Percentiles rank a stretch among this genome's conserved stretches.
Conservation (phyloP, 352 stramenopile genomes). For the Pythium myriotylum region DNA sequence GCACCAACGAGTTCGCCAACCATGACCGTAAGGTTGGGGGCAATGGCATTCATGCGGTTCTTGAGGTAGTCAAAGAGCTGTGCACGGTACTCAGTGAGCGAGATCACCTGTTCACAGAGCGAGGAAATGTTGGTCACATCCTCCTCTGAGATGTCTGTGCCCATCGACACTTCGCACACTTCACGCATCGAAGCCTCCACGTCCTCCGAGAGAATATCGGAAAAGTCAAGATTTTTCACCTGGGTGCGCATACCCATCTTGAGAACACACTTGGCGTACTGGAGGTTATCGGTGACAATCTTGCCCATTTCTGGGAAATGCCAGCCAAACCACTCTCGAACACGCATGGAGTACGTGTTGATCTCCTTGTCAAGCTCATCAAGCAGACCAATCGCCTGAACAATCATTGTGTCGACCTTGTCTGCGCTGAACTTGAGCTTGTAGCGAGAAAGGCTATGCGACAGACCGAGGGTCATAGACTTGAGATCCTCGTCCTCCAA, state of each 20-base stretch:
- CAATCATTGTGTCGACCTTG: conserved; percentile 99
- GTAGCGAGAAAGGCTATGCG: conserved; percentile 97
- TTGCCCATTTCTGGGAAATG: conserved; percentile 98
- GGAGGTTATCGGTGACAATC: conserved; percentile 98
- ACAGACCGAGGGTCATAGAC: conserved; percentile 99
- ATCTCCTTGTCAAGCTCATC: conserved; percentile 99
- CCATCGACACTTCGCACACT: conserved; percentile 99
- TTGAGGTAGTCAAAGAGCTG: conserved; percentile 99
- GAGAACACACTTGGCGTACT: conserved; percentile 98
- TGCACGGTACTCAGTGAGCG: conserved; percentile 88
- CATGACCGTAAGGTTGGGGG: conserved; percentile 99
- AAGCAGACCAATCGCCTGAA: conserved; percentile 99
- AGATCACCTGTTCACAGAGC: conserved; percentile 92
- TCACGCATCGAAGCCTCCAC: conserved; percentile 97
- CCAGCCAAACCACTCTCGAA: conserved; percentile 99
- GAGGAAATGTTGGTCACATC: conserved; percentile 97
- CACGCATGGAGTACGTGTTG: conserved; percentile 99
- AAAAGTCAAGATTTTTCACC: conserved; percentile 94
- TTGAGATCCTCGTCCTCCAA: conserved; percentile 90
- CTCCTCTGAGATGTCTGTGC: conserved; percentile 99
- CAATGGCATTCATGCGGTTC: conserved; percentile 99
- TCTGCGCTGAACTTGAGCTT: conserved; percentile 99
- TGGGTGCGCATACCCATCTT: conserved; percentile 94
- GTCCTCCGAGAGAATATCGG: conserved; percentile 86
- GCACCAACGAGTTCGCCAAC: conserved; percentile 99